These are phyloP conservation scores for Phaeomoniella chlamydospora DNA, from an alignment of 2,329 filamentous ascomycete genomes.

Conservation along the genomic window DNA sequence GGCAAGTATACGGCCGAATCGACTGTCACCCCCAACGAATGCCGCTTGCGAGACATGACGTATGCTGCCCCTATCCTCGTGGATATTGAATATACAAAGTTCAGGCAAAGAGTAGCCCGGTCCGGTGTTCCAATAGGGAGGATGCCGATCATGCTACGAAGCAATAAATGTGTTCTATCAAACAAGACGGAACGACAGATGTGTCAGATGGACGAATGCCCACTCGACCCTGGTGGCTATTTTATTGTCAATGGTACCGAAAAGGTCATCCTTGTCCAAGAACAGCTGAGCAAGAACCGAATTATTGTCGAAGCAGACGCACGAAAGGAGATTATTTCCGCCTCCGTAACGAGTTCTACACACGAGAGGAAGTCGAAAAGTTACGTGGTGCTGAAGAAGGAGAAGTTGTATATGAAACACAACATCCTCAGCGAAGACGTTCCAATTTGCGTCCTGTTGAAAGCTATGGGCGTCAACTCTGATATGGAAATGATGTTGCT, in stretches of 20 bases:
- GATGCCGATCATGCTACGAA: conserved; percentile 93
- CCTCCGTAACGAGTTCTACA: conserved; percentile 90
- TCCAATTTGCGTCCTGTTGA: conserved; percentile 86
- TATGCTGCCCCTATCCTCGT: conserved; percentile 91
- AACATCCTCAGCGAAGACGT: conserved; percentile 87
- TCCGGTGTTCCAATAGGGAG: conserved; percentile 68
- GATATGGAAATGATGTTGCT: conserved; percentile 91
- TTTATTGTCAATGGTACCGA: conserved; percentile 97
- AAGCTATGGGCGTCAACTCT: conserved; percentile 83
- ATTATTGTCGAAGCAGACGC: conserved; percentile 89
- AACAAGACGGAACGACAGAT: conserved; percentile 77
- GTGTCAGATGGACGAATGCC: conserved; percentile 88
- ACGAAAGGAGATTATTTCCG: conserved; percentile 86
- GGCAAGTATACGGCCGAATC: conserved; percentile 31
- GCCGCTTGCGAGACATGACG: conserved; percentile 90
- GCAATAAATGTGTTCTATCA: conserved; percentile 77
- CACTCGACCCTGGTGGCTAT: conserved; percentile 89
- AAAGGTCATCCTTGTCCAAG: conserved; percentile 96
- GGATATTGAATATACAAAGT: conserved; percentile 79
- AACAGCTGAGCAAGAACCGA: conserved; percentile 97
- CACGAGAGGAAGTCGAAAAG: conserved; percentile 97
- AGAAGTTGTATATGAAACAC: conserved; percentile 75
- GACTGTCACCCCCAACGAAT: conserved; percentile 81
- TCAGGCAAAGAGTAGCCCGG: conserved; percentile 60
- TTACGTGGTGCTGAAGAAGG: conserved; percentile 89